These are phyloP conservation scores for Aplosporella prunicola DNA, from an alignment of 2,329 filamentous ascomycete genomes.

Conservation along the genomic window DNA sequence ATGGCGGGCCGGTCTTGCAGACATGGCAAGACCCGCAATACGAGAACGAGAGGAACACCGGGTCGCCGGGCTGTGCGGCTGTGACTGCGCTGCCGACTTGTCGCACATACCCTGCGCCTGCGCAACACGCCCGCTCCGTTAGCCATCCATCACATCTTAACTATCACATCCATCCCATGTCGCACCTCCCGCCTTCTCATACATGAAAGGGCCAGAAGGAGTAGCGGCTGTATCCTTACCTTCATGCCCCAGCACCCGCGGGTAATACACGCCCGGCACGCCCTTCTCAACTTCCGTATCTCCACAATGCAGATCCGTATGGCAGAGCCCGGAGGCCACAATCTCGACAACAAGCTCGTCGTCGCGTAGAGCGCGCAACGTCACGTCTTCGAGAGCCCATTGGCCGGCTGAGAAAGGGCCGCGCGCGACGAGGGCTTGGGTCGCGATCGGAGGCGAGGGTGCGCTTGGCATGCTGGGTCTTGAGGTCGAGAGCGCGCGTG, in stretches of 20 bases:
- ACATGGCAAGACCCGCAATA: conserved; percentile 8
- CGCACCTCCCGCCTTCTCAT: no score
- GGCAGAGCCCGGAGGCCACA: conserved; percentile 44
- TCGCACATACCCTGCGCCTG: conserved; percentile 35
- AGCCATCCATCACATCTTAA: no score
- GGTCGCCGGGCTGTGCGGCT: conserved; percentile 33
- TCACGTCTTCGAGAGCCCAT: conserved; percentile 31
- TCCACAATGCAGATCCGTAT: conserved; percentile 44
- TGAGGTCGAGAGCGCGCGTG: no score
- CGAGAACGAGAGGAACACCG: conserved; percentile 28
- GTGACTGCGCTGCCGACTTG: conserved; percentile 31
- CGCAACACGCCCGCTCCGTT: background rate
- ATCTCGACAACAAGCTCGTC: conserved; percentile 44
- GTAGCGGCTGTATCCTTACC: conserved; percentile 21
- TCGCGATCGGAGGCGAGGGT: conserved; percentile 7
- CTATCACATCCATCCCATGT: no score
- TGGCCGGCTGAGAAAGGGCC: conserved; percentile 25
- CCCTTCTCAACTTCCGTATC: conserved; percentile 14
- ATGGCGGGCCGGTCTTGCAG: conserved; percentile 6
- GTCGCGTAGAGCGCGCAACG: conserved; percentile 22
- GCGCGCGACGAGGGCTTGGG: conserved; percentile 26
- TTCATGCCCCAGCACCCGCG: conserved; percentile 44
- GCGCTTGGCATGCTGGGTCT: no score
- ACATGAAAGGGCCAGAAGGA: background rate
- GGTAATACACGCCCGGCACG: conserved; percentile 27